Percentiles rank a stretch among this genome's conserved stretches.
phyloP scores from a whole-genome alignment of 176 grass and related monocot species.

The Triticum monococcum region DNA sequence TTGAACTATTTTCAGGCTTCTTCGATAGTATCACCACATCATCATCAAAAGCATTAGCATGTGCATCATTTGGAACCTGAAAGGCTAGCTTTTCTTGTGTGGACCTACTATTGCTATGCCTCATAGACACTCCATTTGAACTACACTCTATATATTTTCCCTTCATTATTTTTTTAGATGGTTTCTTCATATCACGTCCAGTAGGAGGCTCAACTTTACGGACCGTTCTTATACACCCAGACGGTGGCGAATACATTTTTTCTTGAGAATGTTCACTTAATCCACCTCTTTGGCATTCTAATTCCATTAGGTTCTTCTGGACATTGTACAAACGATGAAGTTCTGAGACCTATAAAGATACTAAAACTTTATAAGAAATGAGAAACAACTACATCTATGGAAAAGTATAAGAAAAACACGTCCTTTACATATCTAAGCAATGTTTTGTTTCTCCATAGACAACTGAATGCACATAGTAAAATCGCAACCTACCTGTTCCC shows the following conservation, averaged over 20 bases:
- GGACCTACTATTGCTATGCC: background rate
- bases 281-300: conserved; percentile 35
- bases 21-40: conserved; percentile 28
- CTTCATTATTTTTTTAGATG: conserved; percentile 23
- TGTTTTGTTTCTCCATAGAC: background rate
- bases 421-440: background rate
- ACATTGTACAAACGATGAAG: conserved; percentile 79
- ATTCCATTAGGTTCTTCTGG: conserved; percentile 81
- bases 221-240: conserved; percentile 19
- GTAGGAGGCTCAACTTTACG: conserved; percentile 13
- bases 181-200: conserved; percentile 23
- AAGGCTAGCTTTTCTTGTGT: conserved; percentile 47
- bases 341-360: conserved; percentile 59
- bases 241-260: conserved; percentile 39
- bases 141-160: conserved; percentile 27
- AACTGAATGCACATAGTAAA: background rate
- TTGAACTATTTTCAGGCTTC: conserved; percentile 7
- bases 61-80: conserved; percentile 45
- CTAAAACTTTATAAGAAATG: conserved; percentile 32
- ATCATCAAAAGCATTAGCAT: background rate
- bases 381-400: conserved; percentile 9
- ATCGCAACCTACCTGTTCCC: conserved; percentile 58
- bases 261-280: conserved; percentile 29
- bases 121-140: conserved; percentile 33
- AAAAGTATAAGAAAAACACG: background rate